These are phyloP conservation scores for Floccularia luteovirens DNA, from an alignment of 768 basidiomycete genomes.

Conservation along the genomic window DNA sequence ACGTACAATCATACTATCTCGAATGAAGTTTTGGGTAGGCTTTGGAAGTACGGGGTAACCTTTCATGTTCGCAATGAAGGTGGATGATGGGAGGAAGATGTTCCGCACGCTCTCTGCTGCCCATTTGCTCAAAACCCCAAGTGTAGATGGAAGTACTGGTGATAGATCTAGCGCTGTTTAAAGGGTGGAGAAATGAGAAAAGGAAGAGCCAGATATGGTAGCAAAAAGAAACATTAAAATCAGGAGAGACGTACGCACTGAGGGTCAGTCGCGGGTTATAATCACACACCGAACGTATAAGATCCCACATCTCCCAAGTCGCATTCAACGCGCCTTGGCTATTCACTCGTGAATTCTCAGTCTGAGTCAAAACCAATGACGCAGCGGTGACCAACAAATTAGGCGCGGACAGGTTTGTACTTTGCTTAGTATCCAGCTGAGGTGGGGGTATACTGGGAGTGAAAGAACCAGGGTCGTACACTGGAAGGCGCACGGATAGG, in stretches of 20 bases:
- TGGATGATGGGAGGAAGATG: slow-evolving; percentile 80
- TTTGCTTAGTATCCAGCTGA: no score
- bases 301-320: slow-evolving; percentile 99
- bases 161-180: slow-evolving; percentile 82
- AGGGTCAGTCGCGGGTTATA: slow-evolving; percentile 70
- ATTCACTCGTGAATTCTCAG: no score
- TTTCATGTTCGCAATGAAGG: slow-evolving; percentile 93
- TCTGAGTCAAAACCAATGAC: no score
- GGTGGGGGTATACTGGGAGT: slow-evolving; percentile 23
- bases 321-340: no score
- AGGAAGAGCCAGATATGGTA: slow-evolving; percentile 1
- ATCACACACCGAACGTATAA: slow-evolving; percentile 83
- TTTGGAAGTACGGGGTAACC: slow-evolving; percentile 97
- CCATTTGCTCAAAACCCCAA: slow-evolving; percentile 81
- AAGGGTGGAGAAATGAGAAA: slow-evolving; percentile 4
- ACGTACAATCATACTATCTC: slow-evolving; percentile 80
- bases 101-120: slow-evolving; percentile 87
- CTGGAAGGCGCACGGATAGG: slow-evolving; percentile 76
- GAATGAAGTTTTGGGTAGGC: slow-evolving; percentile 85
- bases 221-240: no score
- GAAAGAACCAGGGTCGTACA: slow-evolving; percentile 67
- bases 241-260: no score
- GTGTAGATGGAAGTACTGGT: slow-evolving; percentile 74
- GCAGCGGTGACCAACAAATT: no score
- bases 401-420: no score